These are phyloP conservation scores for Microcyclosporella mali DNA, from an alignment of 2,329 filamentous ascomycete genomes.

Conservation along the genomic window DNA sequence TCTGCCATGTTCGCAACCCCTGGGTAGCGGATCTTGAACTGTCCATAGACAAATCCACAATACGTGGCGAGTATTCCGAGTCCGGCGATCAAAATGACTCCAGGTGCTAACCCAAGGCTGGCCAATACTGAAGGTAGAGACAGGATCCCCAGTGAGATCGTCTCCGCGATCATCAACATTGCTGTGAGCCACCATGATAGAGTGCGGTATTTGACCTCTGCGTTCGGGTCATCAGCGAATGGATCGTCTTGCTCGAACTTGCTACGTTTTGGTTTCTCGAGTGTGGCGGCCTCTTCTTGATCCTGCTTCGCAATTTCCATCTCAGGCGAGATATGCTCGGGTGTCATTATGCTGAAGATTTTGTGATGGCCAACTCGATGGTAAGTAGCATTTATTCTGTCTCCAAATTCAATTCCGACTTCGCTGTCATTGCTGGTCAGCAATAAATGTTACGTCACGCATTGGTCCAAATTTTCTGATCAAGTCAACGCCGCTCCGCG, in stretches of 20 bases:
- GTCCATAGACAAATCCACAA: constrained; percentile 54
- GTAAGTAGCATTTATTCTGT: constrained; percentile 1
- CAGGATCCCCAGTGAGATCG: constrained; percentile 53
- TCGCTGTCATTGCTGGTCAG: constrained; percentile 6
- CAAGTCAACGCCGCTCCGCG: too few species aligned
- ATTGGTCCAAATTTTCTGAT: constrained; percentile 4
- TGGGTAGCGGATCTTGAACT: constrained; percentile 52
- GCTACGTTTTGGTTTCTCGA: neutral
- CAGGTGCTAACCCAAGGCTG: constrained; percentile 47
- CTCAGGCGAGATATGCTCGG: too few species aligned
- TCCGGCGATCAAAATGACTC: constrained; percentile 48
- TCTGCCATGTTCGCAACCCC: constrained; percentile 54
- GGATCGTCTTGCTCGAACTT: constrained; percentile 2
- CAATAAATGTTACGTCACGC: constrained; percentile 8
- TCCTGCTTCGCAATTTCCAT: too few species aligned
- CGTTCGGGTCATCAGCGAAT: constrained; percentile 11
- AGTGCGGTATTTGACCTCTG: constrained; percentile 45
- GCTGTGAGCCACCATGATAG: constrained; percentile 42
- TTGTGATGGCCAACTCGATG: too few species aligned
- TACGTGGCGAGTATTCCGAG: constrained; percentile 54
- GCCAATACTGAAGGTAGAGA: constrained; percentile 50
- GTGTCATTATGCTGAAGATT: too few species aligned
- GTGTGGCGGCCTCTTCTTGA: too few species aligned
- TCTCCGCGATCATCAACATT: constrained; percentile 50
- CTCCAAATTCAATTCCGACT: constrained; percentile 1